Evolutionary conservation across 208 protist species (phyloP), one percentile per base, ranked within the genome.

Genomic region (Crithidia brevicula): DNA sequence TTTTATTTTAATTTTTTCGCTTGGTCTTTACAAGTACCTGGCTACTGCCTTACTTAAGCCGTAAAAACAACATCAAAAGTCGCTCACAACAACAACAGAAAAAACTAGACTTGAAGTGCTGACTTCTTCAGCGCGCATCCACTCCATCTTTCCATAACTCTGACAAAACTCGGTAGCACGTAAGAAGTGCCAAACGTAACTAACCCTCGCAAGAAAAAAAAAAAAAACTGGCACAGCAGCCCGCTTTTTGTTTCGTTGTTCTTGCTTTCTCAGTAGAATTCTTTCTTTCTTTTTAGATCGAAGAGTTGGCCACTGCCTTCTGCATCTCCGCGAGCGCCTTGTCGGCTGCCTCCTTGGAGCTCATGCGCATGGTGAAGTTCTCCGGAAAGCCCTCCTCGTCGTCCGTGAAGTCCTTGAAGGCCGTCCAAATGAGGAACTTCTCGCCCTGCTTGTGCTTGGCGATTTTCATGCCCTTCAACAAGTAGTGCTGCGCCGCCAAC

Each of bases 321-420:
- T 84, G 57, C 73, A 94, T 91, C 60, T 90, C 77, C 67, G 79
- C 65, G 20, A 91, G 31, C 10, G 83, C 88, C 52, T 81, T 79
- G 5, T 76, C 71, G 10, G 93, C 88, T 20, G 83, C 49, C 46
- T 96, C 89, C 57, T 83, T 85, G 2, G 83, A 83, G 11, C 81
- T 49, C 40, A 93, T 83, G 16, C 85, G 90, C 71, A 97, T 61
- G 54, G 91, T 73, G 79, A 97, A 96, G 38, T 60, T 91, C 68
- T 97, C 90, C 22, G 88, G 88, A 43, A 78, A 95, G 27, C 88
- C 88, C 60, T 94, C 91, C 56, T 93, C 89, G 60, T 97, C 88
- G 40, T 95, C 90, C 16, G 80, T 88, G 82, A 83, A 94, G 72
- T 97, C 93, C 77, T 92, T 94, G 30, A 78, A 71, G 30, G 87